These are phyloP conservation scores for Hypomontagnella monticulosa DNA, from an alignment of 495 filamentous ascomycete species.

Conservation along the genomic window DNA sequence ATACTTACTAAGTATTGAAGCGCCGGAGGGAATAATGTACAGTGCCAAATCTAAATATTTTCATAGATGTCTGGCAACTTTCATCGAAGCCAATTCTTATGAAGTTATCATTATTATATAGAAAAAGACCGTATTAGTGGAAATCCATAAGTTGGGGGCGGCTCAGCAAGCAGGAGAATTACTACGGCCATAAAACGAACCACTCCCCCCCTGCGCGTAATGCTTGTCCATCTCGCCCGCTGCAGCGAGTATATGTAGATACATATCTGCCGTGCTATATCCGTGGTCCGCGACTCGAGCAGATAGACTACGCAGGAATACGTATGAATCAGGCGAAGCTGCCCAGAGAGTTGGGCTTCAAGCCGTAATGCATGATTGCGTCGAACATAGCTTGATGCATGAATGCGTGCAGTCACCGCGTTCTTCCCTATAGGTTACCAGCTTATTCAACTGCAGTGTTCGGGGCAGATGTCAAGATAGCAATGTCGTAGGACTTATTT, in stretches of 20 bases:
- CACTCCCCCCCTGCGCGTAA: conserved; percentile 1
- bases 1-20: conserved; percentile 8
- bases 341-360: conserved; percentile 44
- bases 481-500: conserved; percentile 12
- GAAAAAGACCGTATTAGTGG: not conserved
- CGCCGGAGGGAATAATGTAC: conserved; percentile 22
- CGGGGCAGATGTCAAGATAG: conserved; percentile 13
- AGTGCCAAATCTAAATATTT: conserved; percentile 1
- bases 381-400: conserved; percentile 35
- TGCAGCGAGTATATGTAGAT: conserved; percentile 6
- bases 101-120: not conserved
- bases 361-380: conserved; percentile 43
- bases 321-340: conserved; percentile 42
- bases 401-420: conserved; percentile 31
- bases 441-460: conserved; percentile 10
- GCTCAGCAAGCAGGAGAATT: conserved; percentile 12
- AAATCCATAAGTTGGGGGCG: not conserved
- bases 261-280: conserved; percentile 27
- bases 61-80: not conserved
- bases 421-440: conserved; percentile 38
- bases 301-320: conserved; percentile 18
- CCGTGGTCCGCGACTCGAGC: conserved; percentile 35
- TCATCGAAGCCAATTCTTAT: not conserved
- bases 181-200: not conserved
- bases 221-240: not conserved